Base-by-base conservation (phyloP, 176 grass and related monocot species). In the Rhynchospora pubera region DNA sequence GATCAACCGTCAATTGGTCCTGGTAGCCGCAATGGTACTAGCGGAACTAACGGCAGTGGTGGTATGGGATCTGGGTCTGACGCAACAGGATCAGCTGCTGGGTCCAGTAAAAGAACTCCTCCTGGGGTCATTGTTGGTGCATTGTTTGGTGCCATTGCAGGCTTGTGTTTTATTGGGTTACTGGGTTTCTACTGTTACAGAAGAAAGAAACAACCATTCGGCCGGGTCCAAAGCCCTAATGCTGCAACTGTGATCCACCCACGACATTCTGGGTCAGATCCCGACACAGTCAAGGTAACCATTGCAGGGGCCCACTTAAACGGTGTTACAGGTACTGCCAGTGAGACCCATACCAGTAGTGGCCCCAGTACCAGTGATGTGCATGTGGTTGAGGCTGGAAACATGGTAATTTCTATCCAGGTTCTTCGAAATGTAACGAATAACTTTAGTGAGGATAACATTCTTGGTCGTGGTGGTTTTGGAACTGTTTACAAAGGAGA, bases 361-460 rank as follows among this genome's bases (percentile, higher is more conserved):
- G 88, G 47, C 47, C 88, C 86, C 8, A 81, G 26, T 46, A 83
- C 85, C 4, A 73, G 85, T 7, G 88, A 94, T 52, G 89, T 97
- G 26, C 92, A 94, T 85, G 94, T 97, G 15, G 88, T 92, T 30
- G 94, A 97, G 57, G 71, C 87, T 70, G 94, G 94, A 83, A 97
- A 94, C 85, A 97, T 97, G 92, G 94, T 97, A 13, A 97, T 97
- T 85, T 97, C 94, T 0, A 94, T 97, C 57, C 94, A 97, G 74
- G 94, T 97, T 52, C 94, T 97, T 30, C 84, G 94, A 32, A 97
- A 91, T 83, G 94, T 97, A 47, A 97, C 94, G 48, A 97, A 97
- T 70, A 94, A 97, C 72, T 97, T 97, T 79, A 94, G 91, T n/a
- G 83, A 91, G 84, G 88, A 94, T 12, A 97, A 97, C 62, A 85